These are phyloP conservation scores for Luvunga scandens DNA, from an alignment of 345 rosid genomes.

Conservation along the genomic window DNA sequence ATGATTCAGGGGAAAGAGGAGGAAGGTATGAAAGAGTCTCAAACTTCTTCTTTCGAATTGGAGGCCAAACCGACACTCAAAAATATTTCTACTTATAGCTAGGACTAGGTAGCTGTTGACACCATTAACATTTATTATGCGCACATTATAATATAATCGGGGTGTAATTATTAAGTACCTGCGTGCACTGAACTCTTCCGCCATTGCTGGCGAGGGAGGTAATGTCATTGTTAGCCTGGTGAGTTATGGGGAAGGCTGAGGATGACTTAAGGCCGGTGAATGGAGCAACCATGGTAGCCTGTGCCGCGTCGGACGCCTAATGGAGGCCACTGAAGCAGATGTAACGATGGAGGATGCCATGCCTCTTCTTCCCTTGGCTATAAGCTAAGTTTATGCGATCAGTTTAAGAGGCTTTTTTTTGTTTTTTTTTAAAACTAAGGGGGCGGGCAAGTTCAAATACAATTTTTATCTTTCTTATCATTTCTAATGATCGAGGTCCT, in stretches of 20 bases:
- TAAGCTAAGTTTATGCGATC: not conserved
- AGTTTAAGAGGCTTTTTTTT: slow-evolving; percentile 13
- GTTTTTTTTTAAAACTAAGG: too few species aligned
- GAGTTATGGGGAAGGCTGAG: slow-evolving; percentile 29
- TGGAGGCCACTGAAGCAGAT: slow-evolving; percentile 26
- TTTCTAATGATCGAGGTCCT: too few species aligned
- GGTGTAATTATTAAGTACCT: slow-evolving; percentile 1
- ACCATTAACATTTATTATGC: not conserved
- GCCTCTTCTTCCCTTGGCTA: slow-evolving; percentile 1
- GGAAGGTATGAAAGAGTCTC: slow-evolving; percentile 56
- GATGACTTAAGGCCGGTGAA: slow-evolving; percentile 38
- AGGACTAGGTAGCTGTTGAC: not conserved
- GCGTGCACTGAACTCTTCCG: slow-evolving; percentile 34
- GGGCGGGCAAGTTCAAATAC: too few species aligned
- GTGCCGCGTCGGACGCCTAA: slow-evolving; percentile 23
- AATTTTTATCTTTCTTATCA: too few species aligned
- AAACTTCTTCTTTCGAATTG: slow-evolving; percentile 23
- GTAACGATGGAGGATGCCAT: slow-evolving; percentile 40
- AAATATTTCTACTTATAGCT: too few species aligned
- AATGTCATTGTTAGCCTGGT: slow-evolving; percentile 30
- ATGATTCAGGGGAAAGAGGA: slow-evolving; percentile 18
- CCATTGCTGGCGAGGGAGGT: slow-evolving; percentile 40
- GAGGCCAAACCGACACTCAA: slow-evolving; percentile 31
- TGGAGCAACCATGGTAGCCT: slow-evolving; percentile 37
- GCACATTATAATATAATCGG: not conserved